Evolutionary conservation across 139 green algal species (phyloP).

Genomic region (Deuterostichococcus epilithicus): DNA sequence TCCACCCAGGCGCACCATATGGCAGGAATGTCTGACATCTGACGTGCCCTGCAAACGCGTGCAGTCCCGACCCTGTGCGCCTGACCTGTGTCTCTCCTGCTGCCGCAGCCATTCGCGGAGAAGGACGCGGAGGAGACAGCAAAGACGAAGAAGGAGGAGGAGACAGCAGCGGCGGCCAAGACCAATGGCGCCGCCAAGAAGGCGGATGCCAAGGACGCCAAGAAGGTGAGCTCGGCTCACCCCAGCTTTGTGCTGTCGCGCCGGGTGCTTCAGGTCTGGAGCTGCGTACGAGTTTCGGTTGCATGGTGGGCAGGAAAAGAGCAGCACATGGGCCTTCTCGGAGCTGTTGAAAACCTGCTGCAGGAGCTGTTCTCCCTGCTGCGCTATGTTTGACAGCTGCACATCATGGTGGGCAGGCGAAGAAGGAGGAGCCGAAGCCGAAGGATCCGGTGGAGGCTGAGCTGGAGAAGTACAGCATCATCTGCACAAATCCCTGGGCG

Average conservation of each 20-base stretch:
- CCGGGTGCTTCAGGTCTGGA: constrained; percentile 7
- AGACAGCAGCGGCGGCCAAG: constrained; percentile 7
- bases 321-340: too few relatives aligned
- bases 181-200: constrained; percentile 4
- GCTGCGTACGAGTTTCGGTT: not conserved
- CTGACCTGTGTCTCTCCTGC: not conserved
- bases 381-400: constrained; percentile 1
- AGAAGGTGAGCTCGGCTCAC: constrained; percentile 33
- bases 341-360: too few relatives aligned
- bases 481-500: constrained; percentile 83
- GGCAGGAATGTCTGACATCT: too few relatives aligned
- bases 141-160: constrained; percentile 17
- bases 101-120: constrained; percentile 8
- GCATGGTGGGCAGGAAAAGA: not conserved
- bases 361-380: constrained; percentile 1
- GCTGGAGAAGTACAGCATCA: constrained; percentile 73
- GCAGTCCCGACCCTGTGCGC: not conserved
- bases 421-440: constrained; percentile 32
- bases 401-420: constrained; percentile 17
- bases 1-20: too few relatives aligned
- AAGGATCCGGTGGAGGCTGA: constrained; percentile 33
- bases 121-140: not conserved
- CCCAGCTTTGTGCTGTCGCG: constrained; percentile 24
- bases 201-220: constrained; percentile 36
- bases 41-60: too few relatives aligned